Evolutionary conservation across 2,329 filamentous ascomycete genomes (phyloP), one percentile per base, ranked within the genome.

Genomic region (Didymellaceae sp.): DNA sequence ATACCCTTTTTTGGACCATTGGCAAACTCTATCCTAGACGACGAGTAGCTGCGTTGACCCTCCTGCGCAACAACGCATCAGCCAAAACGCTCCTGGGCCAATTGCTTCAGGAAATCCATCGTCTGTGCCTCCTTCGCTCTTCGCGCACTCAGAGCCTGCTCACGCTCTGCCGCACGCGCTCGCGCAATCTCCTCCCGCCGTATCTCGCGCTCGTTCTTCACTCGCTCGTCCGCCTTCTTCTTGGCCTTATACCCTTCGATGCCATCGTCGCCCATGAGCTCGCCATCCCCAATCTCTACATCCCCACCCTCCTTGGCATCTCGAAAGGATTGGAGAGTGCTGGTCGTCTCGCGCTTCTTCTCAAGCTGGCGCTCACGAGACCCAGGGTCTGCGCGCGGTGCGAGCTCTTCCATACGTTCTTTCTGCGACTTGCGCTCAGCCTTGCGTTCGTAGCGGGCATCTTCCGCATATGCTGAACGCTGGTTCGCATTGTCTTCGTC

Each of bases 1-100:
- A 82, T 97, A 2, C 93, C 93, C 0, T 85, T 96, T 66, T 88
- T 97, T 66, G 94, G 94, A 4, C 81, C 81, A 32, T 77, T 97
- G 62, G 94, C 94, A 33, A 96, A 88, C 74, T 88, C 88, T 20
- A 93, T 97, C 68, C 81, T 97, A 49, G 93, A 97, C 66, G 90
- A 96, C 68, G 94, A 97, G 72, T 88, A 61, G 37, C 20, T 11
- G 13, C 16, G 14, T 21, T 17, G 13, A 16, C 18, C 11, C 30
- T 8, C n/a, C 28, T 32, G 8, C 14, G 34, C 22, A 18, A 18
- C 40, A 17, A 13, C 31, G 13, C 16, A 20, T 61, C 32, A 70
- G 14, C 72, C 71, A 57, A 70, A 96, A 57, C 89, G 82, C 75
- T 90, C 84, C 75, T 82, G 87, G 13, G 91, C 93, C 74, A 97